Conservation (phyloP, 306 rosid species). For the Pterocarpus macrocarpus region DNA sequence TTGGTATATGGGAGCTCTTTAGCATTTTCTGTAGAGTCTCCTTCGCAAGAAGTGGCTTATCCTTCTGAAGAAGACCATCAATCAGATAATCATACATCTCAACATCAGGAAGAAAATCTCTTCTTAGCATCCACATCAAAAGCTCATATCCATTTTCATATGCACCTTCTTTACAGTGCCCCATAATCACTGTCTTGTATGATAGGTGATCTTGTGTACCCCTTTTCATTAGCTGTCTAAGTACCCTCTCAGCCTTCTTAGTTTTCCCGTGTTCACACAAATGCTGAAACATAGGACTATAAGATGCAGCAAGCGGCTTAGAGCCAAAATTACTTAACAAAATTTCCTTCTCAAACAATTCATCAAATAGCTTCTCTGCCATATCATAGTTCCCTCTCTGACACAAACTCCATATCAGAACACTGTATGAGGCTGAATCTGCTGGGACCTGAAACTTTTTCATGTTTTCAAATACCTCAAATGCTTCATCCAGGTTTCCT, state of each 20-base stretch:
- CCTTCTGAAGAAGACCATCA: conserved; percentile 70
- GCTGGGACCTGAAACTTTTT: conserved; percentile 56
- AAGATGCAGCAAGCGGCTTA: conserved; percentile 83
- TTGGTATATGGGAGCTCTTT: conserved; percentile 75
- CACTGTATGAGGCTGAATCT: conserved; percentile 87
- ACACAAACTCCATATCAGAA: conserved; percentile 74
- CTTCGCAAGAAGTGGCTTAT: conserved; percentile 77
- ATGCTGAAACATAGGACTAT: conserved; percentile 71
- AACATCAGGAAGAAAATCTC: conserved; percentile 73
- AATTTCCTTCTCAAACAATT: conserved; percentile 66
- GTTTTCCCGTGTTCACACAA: conserved; percentile 76
- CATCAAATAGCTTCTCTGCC: conserved; percentile 79
- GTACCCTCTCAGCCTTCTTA: conserved; percentile 74
- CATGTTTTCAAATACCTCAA: conserved; percentile 73
- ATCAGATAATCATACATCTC: conserved; percentile 70
- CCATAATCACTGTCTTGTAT: conserved; percentile 78
- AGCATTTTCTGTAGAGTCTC: conserved; percentile 82
- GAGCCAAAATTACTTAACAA: conserved; percentile 64
- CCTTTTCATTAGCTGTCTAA: conserved; percentile 87
- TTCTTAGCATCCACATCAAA: conserved; percentile 78
- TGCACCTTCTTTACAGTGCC: conserved; percentile 81
- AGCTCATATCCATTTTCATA: conserved; percentile 71
- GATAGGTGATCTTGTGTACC: conserved; percentile 85
- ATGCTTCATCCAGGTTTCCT: conserved; percentile 73
- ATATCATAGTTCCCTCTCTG: conserved; percentile 58